A percentile compares a stretch with the other conserved stretches of the same genome.
These are phyloP conservation scores for Penicillium italicum DNA, from an alignment of 2,329 filamentous ascomycete genomes.

Conservation along the genomic window DNA sequence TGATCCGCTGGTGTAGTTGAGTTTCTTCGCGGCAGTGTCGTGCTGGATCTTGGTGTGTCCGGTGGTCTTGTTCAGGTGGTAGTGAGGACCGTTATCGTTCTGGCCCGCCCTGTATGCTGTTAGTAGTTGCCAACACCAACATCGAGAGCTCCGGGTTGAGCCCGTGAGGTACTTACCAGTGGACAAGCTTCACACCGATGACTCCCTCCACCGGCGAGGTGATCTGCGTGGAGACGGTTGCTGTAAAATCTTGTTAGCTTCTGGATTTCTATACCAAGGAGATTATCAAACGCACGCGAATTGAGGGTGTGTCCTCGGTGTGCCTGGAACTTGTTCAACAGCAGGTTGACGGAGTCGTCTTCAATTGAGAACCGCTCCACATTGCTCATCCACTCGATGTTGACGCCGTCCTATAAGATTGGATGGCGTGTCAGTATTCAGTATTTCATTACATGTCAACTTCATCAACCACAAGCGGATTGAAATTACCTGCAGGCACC, in stretches of 20 bases:
- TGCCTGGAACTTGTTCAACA: constrained; percentile 38
- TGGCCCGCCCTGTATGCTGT: constrained; percentile 30
- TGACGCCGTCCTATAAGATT: constrained; percentile 32
- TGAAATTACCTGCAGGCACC: constrained; percentile 31
- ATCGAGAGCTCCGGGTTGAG: background rate
- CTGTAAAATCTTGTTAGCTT: constrained; percentile 12
- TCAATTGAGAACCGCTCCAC: constrained; percentile 34
- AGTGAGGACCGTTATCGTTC: constrained; percentile 38
- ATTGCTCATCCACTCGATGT: constrained; percentile 44
- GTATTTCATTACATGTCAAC: background rate
- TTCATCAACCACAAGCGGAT: background rate
- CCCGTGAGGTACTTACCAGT: constrained; percentile 28
- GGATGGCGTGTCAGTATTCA: background rate
- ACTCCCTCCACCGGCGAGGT: constrained; percentile 39
- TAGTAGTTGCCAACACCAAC: background rate
- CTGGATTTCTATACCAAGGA: background rate
- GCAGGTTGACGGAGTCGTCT: constrained; percentile 32
- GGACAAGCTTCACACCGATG: constrained; percentile 39
- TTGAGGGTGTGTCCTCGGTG: constrained; percentile 42
- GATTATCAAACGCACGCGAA: constrained; percentile 25
- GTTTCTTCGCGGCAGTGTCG: constrained; percentile 19
- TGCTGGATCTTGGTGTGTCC: constrained; percentile 31
- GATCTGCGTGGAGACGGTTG: constrained; percentile 34
- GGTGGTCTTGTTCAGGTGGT: constrained; percentile 27
- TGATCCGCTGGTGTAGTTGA: constrained; percentile 34